Evolutionary conservation across 1,284 basidiomycete genomes (phyloP), one percentile per base, ranked within the genome.

Genomic region (Moniliella sp.): DNA sequence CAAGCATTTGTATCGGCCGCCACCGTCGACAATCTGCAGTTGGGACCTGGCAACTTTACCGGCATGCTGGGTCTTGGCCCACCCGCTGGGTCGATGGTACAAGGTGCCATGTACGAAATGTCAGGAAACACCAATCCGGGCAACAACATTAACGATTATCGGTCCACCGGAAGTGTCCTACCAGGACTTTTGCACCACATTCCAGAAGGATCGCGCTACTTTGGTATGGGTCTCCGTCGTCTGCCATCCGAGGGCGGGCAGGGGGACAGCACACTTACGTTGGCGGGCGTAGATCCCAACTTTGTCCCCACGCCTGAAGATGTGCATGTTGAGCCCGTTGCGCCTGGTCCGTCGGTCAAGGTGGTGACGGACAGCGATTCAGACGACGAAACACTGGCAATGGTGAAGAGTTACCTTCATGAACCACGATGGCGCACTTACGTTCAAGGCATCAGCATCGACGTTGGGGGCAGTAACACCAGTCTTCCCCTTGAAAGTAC

Each of bases 41-140:
- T 54, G 36, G 44, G 36, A 13, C 37, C 43, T 14, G 51, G 46
- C 36, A 43, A 47, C 30, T 52, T 44, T 27, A 36, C 42, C 25
- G 50, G 50, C 26, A 34, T 54, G 28, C 31, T 54, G 15, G 50
- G 50, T 18, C 29, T 54, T 7, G 43, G 44, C 12, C 40, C 49
- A 11, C 49, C 50, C n/a, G 36, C 39, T 30, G 43, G 45, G 35
- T 43, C 39, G 27, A 32, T 50, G 21, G 46, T 52, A 12, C 48
- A 53, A 34, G 33, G 37, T n/a, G 28, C 37, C 12, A 36, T 53
- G 30, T 41, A 42, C 25, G 28, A 35, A 32, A 17, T 5, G 18
- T 41, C 45, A 26, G 37, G 36, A 27, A 46, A 43, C 32, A 38
- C 41, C 4, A 39, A 42, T 13, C 34, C 16, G 1, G 32, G 33